Conservation (phyloP, 768 basidiomycete species). For the Lactarius akahatsu region DNA sequence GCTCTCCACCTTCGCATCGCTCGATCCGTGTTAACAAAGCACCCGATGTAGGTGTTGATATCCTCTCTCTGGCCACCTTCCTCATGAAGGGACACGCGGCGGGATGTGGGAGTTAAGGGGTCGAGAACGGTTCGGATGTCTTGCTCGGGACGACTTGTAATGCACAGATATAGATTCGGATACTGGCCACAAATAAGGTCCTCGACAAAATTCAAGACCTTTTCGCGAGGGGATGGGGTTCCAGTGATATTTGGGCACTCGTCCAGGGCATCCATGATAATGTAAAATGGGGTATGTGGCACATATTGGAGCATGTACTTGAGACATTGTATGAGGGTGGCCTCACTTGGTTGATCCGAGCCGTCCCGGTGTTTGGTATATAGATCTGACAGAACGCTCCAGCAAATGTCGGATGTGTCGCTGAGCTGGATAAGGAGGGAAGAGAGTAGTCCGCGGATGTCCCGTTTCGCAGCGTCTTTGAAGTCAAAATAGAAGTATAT, state of each 20-base stretch:
- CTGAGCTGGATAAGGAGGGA: conserved; percentile 10
- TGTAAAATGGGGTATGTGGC: not conserved
- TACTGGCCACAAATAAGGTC: not conserved
- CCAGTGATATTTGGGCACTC: conserved; percentile 5
- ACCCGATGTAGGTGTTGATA: not conserved
- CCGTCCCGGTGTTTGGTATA: not conserved
- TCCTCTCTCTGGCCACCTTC: conserved; percentile 6
- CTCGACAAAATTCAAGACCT: not conserved
- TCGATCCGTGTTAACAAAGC: conserved; percentile 1
- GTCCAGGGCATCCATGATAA: conserved; percentile 8
- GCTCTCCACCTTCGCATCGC: conserved; percentile 8
- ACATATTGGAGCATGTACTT: not conserved
- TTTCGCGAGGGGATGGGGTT: not conserved
- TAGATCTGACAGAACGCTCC: not conserved
- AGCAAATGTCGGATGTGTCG: not conserved
- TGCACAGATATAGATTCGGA: conserved; percentile 1
- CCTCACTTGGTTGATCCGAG: not conserved
- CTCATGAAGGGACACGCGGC: conserved; percentile 10
- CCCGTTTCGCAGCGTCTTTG: not conserved
- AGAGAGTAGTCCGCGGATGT: not conserved
- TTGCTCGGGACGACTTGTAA: conserved; percentile 17
- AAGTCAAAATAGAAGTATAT: conserved; percentile 6
- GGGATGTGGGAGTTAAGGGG: not conserved
- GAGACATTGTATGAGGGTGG: not conserved
- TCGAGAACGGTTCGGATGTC: not conserved